Evolutionary conservation across 768 basidiomycete genomes (phyloP), one percentile per base, ranked within the genome.

Genomic region (Podaxis rugospora): DNA sequence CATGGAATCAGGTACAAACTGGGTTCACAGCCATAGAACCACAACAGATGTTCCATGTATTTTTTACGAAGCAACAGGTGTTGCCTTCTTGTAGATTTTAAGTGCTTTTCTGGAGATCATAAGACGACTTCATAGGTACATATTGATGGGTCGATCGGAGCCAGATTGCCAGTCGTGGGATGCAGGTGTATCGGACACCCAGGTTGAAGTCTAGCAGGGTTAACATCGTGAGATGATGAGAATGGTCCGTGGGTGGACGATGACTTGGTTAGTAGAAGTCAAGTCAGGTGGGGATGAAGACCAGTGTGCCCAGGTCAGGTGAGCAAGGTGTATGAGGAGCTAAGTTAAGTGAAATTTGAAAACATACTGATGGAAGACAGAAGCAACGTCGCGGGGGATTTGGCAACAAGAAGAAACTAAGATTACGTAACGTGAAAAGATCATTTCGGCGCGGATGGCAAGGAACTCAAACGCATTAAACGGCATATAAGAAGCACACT

Each of bases 401-500:
- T 57, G 42, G 35, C 46, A 57, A 18, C 40, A 40, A 4, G 32
- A 49, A 18, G 10, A 16, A 21, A 35, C n/a, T n/a, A 23, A 23
- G 3, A 59, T 53, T 59, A 59, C 58, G 51, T 59, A 59, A 59
- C 23, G 21, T 21, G 21, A 21, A 21, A 21, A 21, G 21, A 21
- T 21, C 21, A 51, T 27, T n/a, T 57, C 55, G 46, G 55, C 54
- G 54, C 40, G 4, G 18, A 39, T 16, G 10, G 14, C 46, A 40
- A 51, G 46, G 46, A 32, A 36, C 18, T 53, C 35, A 16, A 57
- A 50, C 11, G 32, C n/a, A 28, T 18, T 50, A 14, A 28, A 16
- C 13, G 50, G 37, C 50, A 51, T 59, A 59, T 59, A 59, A 59
- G 57, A 59, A 51, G 25, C 49, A 28, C 37, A 11, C 50, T 51